These are phyloP conservation scores for Stygiomarasmius scandens DNA, from an alignment of 1,284 basidiomycete genomes.

Conservation along the genomic window DNA sequence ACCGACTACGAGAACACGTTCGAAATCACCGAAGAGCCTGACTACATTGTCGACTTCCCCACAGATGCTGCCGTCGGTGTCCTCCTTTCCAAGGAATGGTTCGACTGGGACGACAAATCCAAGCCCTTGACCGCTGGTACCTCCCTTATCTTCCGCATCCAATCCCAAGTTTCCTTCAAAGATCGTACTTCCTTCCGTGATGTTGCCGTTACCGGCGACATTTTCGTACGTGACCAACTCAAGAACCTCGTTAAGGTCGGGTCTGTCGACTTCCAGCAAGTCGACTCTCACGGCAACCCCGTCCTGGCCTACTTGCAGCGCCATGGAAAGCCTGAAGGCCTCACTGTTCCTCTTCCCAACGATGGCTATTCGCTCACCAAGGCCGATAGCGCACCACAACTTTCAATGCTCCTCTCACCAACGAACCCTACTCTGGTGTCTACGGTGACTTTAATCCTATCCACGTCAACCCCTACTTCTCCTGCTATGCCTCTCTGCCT, in stretches of 20 bases:
- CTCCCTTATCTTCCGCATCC: slow-evolving; percentile 86
- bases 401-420: slow-evolving; percentile 83
- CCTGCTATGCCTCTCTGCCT: slow-evolving; percentile 90
- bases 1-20: slow-evolving; percentile 95
- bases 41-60: slow-evolving; percentile 80
- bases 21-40: slow-evolving; percentile 87
- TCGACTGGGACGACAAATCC: slow-evolving; percentile 89
- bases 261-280: slow-evolving; percentile 84
- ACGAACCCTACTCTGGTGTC: slow-evolving; percentile 93
- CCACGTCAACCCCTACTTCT: slow-evolving; percentile 98
- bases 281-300: slow-evolving; percentile 90
- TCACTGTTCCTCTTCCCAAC: slow-evolving; percentile 77
- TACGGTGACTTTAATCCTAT: slow-evolving; percentile 98
- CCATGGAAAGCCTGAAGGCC: slow-evolving; percentile 80
- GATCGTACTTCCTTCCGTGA: slow-evolving; percentile 86
- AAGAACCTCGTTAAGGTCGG: slow-evolving; percentile 89
- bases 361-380: slow-evolving; percentile 85
- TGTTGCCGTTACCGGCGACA: slow-evolving; percentile 83
- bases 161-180: slow-evolving; percentile 88
- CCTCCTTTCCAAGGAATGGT: slow-evolving; percentile 96
- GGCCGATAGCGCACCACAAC: slow-evolving; percentile 54
- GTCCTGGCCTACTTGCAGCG: slow-evolving; percentile 93
- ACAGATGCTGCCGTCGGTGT: slow-evolving; percentile 88
- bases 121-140: slow-evolving; percentile 81
- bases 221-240: slow-evolving; percentile 85